Base-by-base conservation (phyloP, 805 yeast genomes). In the Hanseniaspora lachancei region DNA sequence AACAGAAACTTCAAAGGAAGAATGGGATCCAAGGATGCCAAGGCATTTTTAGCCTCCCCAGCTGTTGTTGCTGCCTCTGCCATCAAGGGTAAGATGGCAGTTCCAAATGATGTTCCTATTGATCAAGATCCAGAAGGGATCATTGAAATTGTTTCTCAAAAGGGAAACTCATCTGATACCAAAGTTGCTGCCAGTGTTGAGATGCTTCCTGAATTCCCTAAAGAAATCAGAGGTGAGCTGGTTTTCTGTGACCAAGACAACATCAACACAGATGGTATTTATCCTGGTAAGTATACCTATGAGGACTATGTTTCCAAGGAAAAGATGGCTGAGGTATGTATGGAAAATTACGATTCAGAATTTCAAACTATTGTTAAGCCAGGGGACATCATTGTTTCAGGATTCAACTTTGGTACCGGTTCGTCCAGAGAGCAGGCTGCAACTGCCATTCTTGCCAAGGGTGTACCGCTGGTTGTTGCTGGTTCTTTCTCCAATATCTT, bases 341-440 rank as follows among this genome's bases (percentile, higher is more conserved):
- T 93, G 99, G 98, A 93, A 72, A 93, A 93, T 74, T 93, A 93
- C 71, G 99, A 93, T 70, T 68, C 86, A 15, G 95, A 89, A 61
- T 93, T 93, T 70, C 82, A 85, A 57, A 60, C 71, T 34, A 89
- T 88, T 74, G 86, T 95, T 34, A 74, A 80, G 59, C 78, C 95
- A 4, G 88, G 91, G 49, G 99, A 93, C 69, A 89, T 93, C 62
- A 79, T 93, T 57, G 79, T 93, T 48, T 80, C 89, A 57, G 99
- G 99, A 18, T 93, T 74, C 76, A 93, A 93, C 69, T 93, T 93
- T 68, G 99, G 99, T 63, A 93, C 98, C 12, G 98, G 99, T 48
- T 89, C 97, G 9, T 88, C 96, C 27, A 82, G 99, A 72, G 99
- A 93, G 69, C 99, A 93, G 73, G 99, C 99, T 3, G 98, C 98